Evolutionary conservation across 2,329 filamentous ascomycete species (phyloP), one percentile per base, ranked within the genome.

Genomic region (Colletotrichum graminicola): DNA sequence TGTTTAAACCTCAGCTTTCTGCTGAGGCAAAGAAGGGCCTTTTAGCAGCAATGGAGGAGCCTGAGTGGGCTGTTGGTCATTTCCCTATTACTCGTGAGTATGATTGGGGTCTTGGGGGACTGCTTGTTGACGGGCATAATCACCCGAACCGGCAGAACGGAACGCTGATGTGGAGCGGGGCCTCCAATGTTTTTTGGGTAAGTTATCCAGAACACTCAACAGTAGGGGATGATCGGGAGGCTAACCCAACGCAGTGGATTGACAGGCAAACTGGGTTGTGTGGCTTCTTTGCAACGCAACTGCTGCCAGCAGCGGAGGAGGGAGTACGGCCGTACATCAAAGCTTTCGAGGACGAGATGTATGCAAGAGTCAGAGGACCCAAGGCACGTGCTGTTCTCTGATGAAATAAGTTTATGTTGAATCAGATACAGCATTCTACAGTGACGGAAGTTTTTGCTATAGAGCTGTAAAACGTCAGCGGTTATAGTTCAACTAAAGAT

Each of bases 1-100:
- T 89, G 77, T 88, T 88, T 73, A 74, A 78, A 64, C 80, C 86
- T 0, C 86, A 86, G 55, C 81, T 89, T 0, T 77, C 51, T 14
- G 75, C 71, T 1, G 16, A 36, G 47, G 34, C 61, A 4, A 71
- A 71, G 39, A 62, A 16, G 34, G n/a, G 49, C 12, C 72, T 77
- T 23, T 73, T 80, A 36, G 76, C 77, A 39, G 69, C 73, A 11
- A 79, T 80, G 63, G 73, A 78, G 36, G 14, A 74, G 26, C 73
- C 76, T 1, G 71, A 71, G 14, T 79, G 77, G 76, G 60, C 74
- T 45, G 74, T 80, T 34, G 78, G 79, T 49, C 64, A 74, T 52
- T 76, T 80, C 71, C 76, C 72, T 16, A 72, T 78, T 66, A 77
- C 82, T 10, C 77, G 77, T 21, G 78, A 83, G 73, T 79, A 82